Evolutionary conservation across 768 basidiomycete species (phyloP).

Genomic region (Pholiota microspora): DNA sequence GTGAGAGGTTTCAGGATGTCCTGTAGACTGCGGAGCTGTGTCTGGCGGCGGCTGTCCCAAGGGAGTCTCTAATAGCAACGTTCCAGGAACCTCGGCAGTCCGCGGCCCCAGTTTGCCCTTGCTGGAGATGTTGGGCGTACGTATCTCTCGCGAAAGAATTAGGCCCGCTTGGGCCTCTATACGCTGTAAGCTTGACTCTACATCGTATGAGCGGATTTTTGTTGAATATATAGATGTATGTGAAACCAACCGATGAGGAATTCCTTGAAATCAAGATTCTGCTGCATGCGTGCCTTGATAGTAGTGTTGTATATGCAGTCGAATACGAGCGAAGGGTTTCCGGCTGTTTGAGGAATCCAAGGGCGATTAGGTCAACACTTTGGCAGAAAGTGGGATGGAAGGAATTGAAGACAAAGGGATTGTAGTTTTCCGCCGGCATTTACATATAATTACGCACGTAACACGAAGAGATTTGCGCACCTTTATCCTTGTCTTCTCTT

Average conservation of each 20-base stretch:
- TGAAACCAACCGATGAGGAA: conserved; percentile 62
- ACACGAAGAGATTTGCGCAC: conserved; percentile 39
- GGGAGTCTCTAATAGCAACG: conserved; percentile 11
- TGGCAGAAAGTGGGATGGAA: too few species aligned
- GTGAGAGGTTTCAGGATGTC: background rate
- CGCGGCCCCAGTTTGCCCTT: conserved; percentile 68
- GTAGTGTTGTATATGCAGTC: conserved; percentile 67
- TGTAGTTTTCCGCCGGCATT: too few species aligned
- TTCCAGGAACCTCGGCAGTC: conserved; percentile 50
- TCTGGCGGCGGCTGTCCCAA: conserved; percentile 10
- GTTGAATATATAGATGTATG: background rate
- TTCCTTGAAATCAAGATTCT: conserved; percentile 61
- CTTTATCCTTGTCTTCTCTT: conserved; percentile 66
- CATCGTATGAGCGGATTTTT: background rate
- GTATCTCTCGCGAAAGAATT: conserved; percentile 63
- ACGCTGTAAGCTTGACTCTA: conserved; percentile 68
- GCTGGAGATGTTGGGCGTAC: conserved; percentile 72
- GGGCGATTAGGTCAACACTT: too few species aligned
- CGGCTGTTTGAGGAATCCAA: too few species aligned
- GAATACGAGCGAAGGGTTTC: conserved; percentile 66
- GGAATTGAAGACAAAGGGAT: background rate
- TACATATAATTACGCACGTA: too few species aligned
- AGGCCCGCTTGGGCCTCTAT: conserved; percentile 61
- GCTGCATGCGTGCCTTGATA: conserved; percentile 56
- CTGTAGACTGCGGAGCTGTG: too few species aligned